These are phyloP conservation scores for Penicillium sp. DNA, from an alignment of 2,329 filamentous ascomycete species.

Conservation along the genomic window DNA sequence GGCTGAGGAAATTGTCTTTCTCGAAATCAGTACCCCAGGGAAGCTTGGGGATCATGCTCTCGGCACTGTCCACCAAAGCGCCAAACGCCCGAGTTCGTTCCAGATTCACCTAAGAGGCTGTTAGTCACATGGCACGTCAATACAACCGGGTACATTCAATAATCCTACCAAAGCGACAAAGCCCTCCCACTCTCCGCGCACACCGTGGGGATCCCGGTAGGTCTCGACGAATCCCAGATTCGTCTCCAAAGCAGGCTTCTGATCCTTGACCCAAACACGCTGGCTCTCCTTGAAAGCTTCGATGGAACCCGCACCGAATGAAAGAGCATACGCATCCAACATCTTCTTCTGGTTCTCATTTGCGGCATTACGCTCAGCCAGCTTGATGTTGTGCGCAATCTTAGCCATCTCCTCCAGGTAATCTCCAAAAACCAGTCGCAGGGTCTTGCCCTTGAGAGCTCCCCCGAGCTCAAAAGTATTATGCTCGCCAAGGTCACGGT, in stretches of 20 bases:
- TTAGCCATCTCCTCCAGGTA: conserved; percentile 70
- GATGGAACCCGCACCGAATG: conserved; percentile 73
- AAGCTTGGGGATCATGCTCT: conserved; percentile 80
- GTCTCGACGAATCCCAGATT: conserved; percentile 86
- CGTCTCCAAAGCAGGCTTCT: conserved; percentile 75
- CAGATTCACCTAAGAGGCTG: conserved; percentile 66
- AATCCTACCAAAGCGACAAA: conserved; percentile 65
- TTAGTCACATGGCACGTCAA: conserved; percentile 11
- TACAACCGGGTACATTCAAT: background rate
- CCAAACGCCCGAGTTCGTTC: conserved; percentile 88
- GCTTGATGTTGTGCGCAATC: conserved; percentile 66
- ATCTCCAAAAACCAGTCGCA: conserved; percentile 75
- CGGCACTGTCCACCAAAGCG: conserved; percentile 78
- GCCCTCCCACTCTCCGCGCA: conserved; percentile 82
- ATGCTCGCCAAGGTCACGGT: conserved; percentile 70
- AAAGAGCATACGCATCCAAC: conserved; percentile 72
- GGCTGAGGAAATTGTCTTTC: conserved; percentile 92
- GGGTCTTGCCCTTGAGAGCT: conserved; percentile 64
- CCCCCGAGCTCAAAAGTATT: conserved; percentile 64
- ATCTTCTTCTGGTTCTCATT: conserved; percentile 76
- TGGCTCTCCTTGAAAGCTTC: conserved; percentile 79
- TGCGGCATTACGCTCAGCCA: conserved; percentile 68
- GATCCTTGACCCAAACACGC: conserved; percentile 79
- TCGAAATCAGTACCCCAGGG: conserved; percentile 90
- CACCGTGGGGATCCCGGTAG: conserved; percentile 78